Conservation (phyloP, 495 filamentous ascomycete species). For the Xanthoparmelia taractica region DNA sequence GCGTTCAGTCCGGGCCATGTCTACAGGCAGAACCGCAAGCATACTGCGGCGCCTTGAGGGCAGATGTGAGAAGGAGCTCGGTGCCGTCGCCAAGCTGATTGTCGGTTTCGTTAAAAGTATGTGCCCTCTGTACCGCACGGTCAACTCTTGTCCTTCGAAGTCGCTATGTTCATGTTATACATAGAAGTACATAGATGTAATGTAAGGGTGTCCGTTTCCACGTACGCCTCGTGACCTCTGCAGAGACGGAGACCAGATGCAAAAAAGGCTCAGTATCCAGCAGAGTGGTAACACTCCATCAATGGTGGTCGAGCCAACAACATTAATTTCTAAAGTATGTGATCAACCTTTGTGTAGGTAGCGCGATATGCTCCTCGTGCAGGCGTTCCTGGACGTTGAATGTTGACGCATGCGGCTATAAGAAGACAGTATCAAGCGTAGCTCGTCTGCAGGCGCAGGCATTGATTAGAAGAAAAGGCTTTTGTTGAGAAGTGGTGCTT, state of each 20-base stretch:
- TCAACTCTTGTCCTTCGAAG: not conserved
- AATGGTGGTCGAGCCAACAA: not conserved
- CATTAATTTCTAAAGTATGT: not conserved
- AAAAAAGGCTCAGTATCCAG: not conserved
- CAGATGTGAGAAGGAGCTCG: not conserved
- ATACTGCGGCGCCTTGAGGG: not conserved
- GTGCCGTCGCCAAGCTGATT: not conserved
- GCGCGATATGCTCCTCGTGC: not conserved
- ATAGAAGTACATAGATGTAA: not conserved
- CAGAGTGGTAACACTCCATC: not conserved
- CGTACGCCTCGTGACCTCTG: not conserved
- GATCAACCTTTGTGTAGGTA: not conserved
- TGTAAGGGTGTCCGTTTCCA: not conserved
- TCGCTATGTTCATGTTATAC: not conserved
- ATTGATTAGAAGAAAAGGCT: not conserved
- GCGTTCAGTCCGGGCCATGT: not conserved
- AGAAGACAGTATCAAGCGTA: not conserved
- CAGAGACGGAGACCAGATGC: not conserved
- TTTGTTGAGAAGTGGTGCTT: not conserved
- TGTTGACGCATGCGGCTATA: not conserved
- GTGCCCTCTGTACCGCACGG: not conserved
- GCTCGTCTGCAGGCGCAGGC: not conserved
- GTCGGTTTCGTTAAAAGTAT: not conserved
- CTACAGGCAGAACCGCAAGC: not conserved
- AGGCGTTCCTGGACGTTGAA: not conserved